Evolutionary conservation across 495 filamentous ascomycete species (phyloP).

Genomic region (Podospora conica): DNA sequence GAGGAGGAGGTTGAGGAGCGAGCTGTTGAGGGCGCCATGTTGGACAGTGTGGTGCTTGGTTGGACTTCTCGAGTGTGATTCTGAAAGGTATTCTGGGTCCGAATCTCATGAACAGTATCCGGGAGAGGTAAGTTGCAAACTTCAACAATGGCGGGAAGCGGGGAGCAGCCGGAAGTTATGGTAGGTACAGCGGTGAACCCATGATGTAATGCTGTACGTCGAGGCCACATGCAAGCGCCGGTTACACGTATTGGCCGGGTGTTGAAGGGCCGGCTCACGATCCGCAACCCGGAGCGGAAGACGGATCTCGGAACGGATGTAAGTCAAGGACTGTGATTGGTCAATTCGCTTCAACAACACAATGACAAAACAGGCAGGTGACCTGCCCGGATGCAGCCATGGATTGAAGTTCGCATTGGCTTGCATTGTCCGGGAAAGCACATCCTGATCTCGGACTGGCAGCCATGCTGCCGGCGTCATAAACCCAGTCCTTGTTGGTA

Average conservation of each 20-base stretch:
- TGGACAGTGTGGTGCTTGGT: not conserved
- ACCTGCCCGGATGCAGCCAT: not conserved
- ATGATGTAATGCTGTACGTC: not conserved
- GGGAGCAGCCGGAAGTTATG: not conserved
- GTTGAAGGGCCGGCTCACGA: not conserved
- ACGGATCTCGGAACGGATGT: slow-evolving; percentile 26
- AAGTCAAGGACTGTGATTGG: slow-evolving; percentile 17
- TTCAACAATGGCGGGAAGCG: not conserved
- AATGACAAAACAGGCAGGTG: not conserved
- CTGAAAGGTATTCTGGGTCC: not conserved
- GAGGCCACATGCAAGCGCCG: not conserved
- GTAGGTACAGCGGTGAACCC: not conserved
- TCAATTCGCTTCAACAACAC: not conserved
- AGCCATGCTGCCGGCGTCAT: not conserved
- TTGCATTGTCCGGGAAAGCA: not conserved
- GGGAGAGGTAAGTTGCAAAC: not conserved
- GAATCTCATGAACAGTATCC: not conserved
- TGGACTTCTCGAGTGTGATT: not conserved
- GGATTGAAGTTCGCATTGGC: not conserved
- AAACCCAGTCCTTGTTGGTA: not conserved
- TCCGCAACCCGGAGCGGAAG: slow-evolving; percentile 3
- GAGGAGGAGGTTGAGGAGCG: slow-evolving; percentile 6
- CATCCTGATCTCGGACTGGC: not conserved
- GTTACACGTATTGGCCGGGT: not conserved
- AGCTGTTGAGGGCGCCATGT: not conserved